Evolutionary conservation across 2,329 filamentous ascomycete genomes (phyloP).

Genomic region (Sporothrix dimorphospora): DNA sequence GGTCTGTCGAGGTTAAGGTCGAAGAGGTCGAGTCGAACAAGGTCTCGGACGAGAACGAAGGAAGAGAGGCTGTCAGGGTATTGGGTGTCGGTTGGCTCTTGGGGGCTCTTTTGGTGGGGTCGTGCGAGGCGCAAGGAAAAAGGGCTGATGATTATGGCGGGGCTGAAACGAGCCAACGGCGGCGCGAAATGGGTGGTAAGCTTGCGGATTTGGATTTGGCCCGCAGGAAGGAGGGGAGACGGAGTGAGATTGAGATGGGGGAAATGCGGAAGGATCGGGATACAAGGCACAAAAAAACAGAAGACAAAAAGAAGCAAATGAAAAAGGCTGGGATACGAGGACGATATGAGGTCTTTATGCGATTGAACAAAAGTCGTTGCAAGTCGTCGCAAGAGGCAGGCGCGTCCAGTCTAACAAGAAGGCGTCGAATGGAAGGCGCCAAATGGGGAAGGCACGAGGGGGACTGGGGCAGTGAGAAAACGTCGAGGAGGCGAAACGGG

Average conservation of each 20-base stretch:
- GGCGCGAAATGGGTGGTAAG: constrained; percentile 8
- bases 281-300: neutral
- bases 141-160: constrained; percentile 15
- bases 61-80: neutral
- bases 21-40: neutral
- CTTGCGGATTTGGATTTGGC: neutral
- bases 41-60: neutral
- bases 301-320: neutral
- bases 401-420: neutral
- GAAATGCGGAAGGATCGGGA: constrained; percentile 1
- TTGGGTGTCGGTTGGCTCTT: too few relatives aligned
- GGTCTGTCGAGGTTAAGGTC: neutral
- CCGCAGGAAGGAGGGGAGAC: neutral
- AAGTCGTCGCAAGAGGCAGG: constrained; percentile 15
- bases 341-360: neutral
- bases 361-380: neutral
- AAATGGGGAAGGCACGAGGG: constrained; percentile 17
- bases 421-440: constrained; percentile 12
- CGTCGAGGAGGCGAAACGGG: neutral
- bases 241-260: constrained; percentile 16
- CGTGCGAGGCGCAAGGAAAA: constrained; percentile 19
- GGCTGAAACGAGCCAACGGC: constrained; percentile 17
- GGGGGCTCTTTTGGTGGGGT: constrained; percentile 14
- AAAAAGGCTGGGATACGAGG: neutral
- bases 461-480: too few relatives aligned